These are phyloP conservation scores for Ceratobasidium sp. DNA, from an alignment of 1,284 basidiomycete species.

Conservation along the genomic window DNA sequence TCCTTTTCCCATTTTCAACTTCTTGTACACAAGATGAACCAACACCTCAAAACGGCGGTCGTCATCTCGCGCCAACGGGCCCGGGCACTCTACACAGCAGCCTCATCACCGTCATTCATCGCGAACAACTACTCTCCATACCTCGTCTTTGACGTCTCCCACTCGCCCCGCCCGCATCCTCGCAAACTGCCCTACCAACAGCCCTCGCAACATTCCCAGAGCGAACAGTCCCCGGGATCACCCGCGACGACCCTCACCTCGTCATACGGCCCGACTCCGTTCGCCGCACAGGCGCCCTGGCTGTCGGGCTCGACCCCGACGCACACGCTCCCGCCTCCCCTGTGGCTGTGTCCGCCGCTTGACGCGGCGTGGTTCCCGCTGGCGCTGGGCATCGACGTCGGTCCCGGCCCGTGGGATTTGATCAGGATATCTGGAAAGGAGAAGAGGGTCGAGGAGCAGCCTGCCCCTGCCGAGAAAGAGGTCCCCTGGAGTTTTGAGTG, in stretches of 20 bases:
- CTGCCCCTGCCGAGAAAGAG: not conserved
- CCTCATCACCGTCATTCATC: not conserved
- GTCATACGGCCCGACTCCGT: conserved; percentile 7
- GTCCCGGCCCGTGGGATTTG: conserved; percentile 36
- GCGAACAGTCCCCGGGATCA: conserved; percentile 19
- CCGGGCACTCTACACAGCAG: conserved; percentile 31
- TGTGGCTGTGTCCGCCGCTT: conserved; percentile 37
- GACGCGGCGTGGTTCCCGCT: conserved; percentile 42
- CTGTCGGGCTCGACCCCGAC: conserved; percentile 19
- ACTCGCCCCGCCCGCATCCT: conserved; percentile 38
- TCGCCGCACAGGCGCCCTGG: conserved; percentile 23
- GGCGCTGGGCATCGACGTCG: conserved; percentile 38
- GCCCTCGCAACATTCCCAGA: conserved; percentile 7
- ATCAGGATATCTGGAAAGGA: not conserved
- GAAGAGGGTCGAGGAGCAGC: not conserved
- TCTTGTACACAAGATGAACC: conserved; percentile 25
- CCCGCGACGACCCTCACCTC: conserved; percentile 23
- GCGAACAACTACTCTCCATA: conserved; percentile 22
- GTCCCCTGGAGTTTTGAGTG: conserved; percentile 39
- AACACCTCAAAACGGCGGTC: conserved; percentile 30
- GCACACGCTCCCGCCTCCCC: conserved; percentile 14
- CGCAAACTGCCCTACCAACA: conserved; percentile 40
- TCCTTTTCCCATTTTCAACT: not conserved
- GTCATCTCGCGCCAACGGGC: conserved; percentile 21
- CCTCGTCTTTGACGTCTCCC: conserved; percentile 34